These are phyloP conservation scores for Stemphylium beticola DNA, from an alignment of 2,329 filamentous ascomycete species.

Conservation along the genomic window DNA sequence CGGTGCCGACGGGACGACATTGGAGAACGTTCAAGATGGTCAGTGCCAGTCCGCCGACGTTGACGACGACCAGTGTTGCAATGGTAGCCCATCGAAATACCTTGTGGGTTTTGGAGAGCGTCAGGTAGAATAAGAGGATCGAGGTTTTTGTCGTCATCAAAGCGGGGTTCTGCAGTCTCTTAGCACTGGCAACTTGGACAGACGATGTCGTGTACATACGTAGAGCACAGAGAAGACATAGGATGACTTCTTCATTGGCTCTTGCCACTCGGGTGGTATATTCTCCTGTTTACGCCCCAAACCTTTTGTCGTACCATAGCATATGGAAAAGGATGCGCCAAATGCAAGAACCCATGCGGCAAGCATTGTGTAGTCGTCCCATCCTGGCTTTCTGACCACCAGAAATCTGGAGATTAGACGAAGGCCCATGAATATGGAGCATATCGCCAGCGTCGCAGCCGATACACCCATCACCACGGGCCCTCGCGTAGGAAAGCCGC, in stretches of 20 bases:
- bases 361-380: slow-evolving; percentile 83
- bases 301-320: slow-evolving; percentile 67
- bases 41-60: slow-evolving; percentile 76
- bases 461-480: slow-evolving; percentile 70
- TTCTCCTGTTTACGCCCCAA: slow-evolving; percentile 71
- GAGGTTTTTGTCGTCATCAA: slow-evolving; percentile 92
- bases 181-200: slow-evolving; percentile 14
- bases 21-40: slow-evolving; percentile 89
- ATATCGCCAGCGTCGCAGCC: slow-evolving; percentile 70
- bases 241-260: slow-evolving; percentile 62
- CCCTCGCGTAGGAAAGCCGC: slow-evolving; percentile 35
- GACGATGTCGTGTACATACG: slow-evolving; percentile 45
- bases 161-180: slow-evolving; percentile 73
- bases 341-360: slow-evolving; percentile 77
- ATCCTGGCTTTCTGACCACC: slow-evolving; percentile 73
- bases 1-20: slow-evolving; percentile 75
- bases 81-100: slow-evolving; percentile 85
- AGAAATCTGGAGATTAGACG: slow-evolving; percentile 74
- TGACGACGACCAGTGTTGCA: slow-evolving; percentile 76
- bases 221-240: slow-evolving; percentile 69
- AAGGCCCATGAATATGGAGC: slow-evolving; percentile 75
- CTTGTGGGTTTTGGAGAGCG: slow-evolving; percentile 77
- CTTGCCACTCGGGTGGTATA: slow-evolving; percentile 59
- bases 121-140: slow-evolving; percentile 89
- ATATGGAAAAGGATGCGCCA: slow-evolving; percentile 70